A percentile compares a stretch with the other conserved stretches of the same genome.
Conservation (phyloP, 202 grass and related monocot species). For the Brachypodium distachyon region DNA sequence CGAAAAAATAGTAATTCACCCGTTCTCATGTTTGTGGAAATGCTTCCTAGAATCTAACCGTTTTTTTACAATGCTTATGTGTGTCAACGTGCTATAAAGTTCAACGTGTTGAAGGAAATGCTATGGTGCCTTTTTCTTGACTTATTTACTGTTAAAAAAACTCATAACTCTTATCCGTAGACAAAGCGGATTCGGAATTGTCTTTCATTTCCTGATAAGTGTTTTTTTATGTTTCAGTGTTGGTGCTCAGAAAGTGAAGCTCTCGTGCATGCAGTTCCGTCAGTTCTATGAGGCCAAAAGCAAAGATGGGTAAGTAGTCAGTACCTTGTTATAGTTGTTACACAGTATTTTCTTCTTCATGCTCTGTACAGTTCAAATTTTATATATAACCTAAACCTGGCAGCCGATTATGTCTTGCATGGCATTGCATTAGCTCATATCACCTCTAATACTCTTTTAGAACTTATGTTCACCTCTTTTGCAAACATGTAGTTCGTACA, state of each 20-base stretch:
- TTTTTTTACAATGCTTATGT: neutral
- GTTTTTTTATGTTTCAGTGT: constrained; percentile 43
- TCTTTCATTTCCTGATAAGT: neutral
- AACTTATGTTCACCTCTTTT: neutral
- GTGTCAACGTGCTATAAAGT: neutral
- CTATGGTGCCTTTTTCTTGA: neutral
- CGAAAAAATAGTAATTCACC: neutral
- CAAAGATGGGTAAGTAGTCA: constrained; percentile 46
- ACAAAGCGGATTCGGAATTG: too few species aligned
- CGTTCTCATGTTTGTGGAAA: neutral
- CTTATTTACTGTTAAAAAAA: too few species aligned
- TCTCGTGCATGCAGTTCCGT: constrained; percentile 51
- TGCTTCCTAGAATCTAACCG: neutral
- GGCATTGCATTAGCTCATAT: neutral
- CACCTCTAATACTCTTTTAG: neutral
- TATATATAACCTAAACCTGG: neutral
- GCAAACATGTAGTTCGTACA: neutral
- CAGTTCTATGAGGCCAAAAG: constrained; percentile 44
- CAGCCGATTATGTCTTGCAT: neutral
- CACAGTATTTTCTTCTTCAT: neutral
- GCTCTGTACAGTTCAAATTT: neutral
- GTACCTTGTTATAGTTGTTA: constrained; percentile 3
- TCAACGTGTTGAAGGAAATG: neutral
- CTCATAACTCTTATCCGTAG: too few species aligned
- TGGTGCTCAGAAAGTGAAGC: constrained; percentile 66